Conservation (phyloP, 2,329 filamentous ascomycete genomes). For the Epichloe brachyelytri region DNA sequence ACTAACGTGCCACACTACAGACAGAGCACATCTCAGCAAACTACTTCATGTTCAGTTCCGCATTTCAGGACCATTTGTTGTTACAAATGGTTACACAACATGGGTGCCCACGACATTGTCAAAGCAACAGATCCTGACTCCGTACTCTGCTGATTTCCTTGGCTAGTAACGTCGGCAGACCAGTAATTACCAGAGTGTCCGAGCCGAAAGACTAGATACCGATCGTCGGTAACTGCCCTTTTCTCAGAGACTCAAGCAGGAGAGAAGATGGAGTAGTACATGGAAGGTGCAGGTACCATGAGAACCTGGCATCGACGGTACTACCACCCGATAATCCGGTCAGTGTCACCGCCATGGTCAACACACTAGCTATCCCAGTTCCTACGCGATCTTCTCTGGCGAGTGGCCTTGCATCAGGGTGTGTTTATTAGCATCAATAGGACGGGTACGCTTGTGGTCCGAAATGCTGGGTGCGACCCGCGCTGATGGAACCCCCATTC, state of each 20-base stretch:
- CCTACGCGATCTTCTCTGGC: constrained; percentile 4
- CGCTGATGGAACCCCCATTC: background rate
- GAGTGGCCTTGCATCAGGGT: constrained; percentile 5
- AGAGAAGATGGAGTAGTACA: background rate
- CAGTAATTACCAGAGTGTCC: no score
- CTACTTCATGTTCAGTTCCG: background rate
- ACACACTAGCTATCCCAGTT: background rate
- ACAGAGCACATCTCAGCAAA: background rate
- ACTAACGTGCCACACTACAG: background rate
- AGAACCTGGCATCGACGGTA: background rate
- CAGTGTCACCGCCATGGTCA: background rate
- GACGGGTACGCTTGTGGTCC: constrained; percentile 1
- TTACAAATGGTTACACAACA: constrained; percentile 1
- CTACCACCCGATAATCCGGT: constrained; percentile 2
- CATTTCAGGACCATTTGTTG: background rate
- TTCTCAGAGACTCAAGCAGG: background rate
- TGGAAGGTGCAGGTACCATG: background rate
- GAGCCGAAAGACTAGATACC: background rate
- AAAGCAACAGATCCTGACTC: background rate
- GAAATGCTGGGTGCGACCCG: constrained; percentile 2
- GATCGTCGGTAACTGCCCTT: background rate
- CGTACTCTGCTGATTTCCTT: background rate
- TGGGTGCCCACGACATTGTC: background rate
- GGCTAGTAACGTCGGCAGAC: background rate
- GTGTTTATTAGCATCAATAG: background rate